Base-by-base conservation (phyloP, 2,329 filamentous ascomycete genomes). In the Colletotrichum gloeosporioides region DNA sequence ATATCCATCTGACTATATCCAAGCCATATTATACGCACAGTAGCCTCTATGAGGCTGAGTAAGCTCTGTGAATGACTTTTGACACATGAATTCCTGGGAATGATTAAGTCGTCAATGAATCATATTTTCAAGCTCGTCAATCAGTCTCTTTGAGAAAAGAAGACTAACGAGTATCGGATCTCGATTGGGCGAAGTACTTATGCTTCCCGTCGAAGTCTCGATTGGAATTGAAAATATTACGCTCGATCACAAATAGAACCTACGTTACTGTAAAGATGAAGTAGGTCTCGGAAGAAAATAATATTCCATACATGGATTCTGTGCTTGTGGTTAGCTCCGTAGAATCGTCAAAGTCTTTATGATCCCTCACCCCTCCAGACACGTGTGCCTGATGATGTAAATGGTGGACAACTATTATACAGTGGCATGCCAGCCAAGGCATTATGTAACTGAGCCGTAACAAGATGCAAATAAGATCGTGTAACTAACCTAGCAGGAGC, bases 21-120 rank as follows among this genome's bases (percentile, higher is more conserved):
- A 22, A 78, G 77, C 25, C 63, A 78, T 8, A 73, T 75, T 18
- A 77, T 77, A 78, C 31, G 77, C 73, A 2, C 78, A 79, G 57
- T 77, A 75, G 59, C 65, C 34, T 8, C 18, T 49, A 49, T 5
- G 34, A 31, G 18, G 2, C 6, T 22, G 44, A n/a, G 7, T 22
- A 13, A 13, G 10, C 15, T 49, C 18, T n/a, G 9, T 4, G 1
- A 6, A 18, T 4, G 39, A 10, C 18, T n/a, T 1, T 44, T n/a
- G 39, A 3, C 4, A 10, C 16, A 44, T 44, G 10, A 5, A 44
- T n/a, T 5, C 16, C 39, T 9, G 1, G 18, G 2, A 44, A 2
- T 44, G 9, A 36, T 12, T 1, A 32, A 5, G 39, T n/a, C 2
- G 16, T 5, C 6, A 8, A n/a, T 0, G 39, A n/a, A 6, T 10